These are phyloP conservation scores for Heracleum sosnowskyi DNA, from an alignment of 129 eudicot species.

Conservation along the genomic window DNA sequence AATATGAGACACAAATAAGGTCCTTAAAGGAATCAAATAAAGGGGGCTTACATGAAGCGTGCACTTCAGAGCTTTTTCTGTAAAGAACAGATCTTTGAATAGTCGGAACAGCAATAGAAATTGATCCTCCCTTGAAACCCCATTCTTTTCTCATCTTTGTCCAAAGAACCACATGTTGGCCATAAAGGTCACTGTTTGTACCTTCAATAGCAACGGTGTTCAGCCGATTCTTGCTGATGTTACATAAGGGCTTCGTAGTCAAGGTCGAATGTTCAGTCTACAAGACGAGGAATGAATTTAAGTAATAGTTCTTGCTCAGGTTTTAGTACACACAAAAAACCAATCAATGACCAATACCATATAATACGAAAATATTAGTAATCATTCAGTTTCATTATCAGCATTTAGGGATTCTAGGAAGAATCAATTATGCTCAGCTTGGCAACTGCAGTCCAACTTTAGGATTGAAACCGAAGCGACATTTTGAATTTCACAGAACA, in stretches of 20 bases:
- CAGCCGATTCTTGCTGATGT: constrained; percentile 9
- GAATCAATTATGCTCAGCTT: neutral
- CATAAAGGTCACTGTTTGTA: constrained; percentile 26
- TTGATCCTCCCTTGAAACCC: constrained; percentile 53
- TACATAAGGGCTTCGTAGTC: constrained; percentile 13
- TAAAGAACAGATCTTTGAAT: constrained; percentile 17
- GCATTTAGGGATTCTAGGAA: neutral
- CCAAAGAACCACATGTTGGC: constrained; percentile 19
- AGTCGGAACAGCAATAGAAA: constrained; percentile 25
- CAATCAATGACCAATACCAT: neutral
- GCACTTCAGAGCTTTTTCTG: constrained; percentile 27
- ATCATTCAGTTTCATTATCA: neutral
- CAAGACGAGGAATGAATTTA: neutral
- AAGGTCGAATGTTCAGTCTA: constrained; percentile 31
- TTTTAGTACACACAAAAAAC: neutral
- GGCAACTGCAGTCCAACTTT: neutral
- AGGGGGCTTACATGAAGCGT: constrained; percentile 59
- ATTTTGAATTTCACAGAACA: neutral
- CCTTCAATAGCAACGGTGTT: constrained; percentile 22
- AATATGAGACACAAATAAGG: neutral
- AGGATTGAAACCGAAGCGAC: neutral
- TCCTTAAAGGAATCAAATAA: neutral
- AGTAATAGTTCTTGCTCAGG: neutral
- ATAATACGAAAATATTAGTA: neutral
- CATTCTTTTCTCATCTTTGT: constrained; percentile 23